Evolutionary conservation across 1,284 basidiomycete genomes (phyloP).

Genomic region (Puccinia coronata): DNA sequence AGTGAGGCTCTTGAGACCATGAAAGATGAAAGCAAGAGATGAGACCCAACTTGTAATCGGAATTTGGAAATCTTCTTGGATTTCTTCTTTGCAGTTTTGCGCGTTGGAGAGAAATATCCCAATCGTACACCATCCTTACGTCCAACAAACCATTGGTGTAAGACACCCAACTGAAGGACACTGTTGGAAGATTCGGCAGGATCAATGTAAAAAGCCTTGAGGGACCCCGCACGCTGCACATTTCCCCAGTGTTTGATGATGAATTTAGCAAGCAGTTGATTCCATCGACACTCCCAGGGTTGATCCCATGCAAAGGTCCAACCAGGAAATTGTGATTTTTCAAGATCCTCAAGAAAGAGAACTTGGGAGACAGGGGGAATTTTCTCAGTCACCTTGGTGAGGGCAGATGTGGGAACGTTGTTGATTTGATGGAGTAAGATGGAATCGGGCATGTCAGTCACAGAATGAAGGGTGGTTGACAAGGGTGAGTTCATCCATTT

Average conservation of each 20-base stretch:
- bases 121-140: not conserved
- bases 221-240: not conserved
- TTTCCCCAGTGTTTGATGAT: conserved; percentile 20
- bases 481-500: not conserved
- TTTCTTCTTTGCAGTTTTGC: not conserved
- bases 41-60: not conserved
- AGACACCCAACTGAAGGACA: not conserved
- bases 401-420: not conserved
- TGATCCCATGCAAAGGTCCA: conserved; percentile 8
- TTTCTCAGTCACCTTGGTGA: not conserved
- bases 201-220: conserved; percentile 16
- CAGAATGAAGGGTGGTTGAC: not conserved
- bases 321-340: not conserved
- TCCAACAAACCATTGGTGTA: conserved; percentile 5
- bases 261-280: not conserved
- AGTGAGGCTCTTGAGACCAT: too few species aligned
- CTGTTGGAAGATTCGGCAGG: not conserved
- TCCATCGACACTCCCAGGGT: not conserved
- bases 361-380: not conserved
- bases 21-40: too few species aligned
- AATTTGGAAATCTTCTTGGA: conserved; percentile 9
- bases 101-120: not conserved
- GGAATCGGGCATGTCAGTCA: not conserved
- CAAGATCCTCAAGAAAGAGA: not conserved
- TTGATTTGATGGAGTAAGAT: conserved; percentile 7